Conservation (phyloP, 1,284 basidiomycete genomes). For the Trichosporon ovoides region DNA sequence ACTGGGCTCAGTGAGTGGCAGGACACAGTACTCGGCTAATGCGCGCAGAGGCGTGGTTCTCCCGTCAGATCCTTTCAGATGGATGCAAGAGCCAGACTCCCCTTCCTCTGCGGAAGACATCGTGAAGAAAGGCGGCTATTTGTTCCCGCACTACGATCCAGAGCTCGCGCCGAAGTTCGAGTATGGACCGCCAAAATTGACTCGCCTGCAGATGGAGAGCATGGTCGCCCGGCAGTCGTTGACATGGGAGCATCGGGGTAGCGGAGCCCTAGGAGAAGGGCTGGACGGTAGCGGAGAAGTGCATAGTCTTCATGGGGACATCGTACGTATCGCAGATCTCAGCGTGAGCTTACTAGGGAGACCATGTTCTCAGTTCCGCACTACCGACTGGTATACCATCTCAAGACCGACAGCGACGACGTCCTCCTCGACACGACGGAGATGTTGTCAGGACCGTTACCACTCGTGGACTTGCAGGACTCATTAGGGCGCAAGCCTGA, state of each 20-base stretch:
- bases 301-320: background rate
- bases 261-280: background rate
- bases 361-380: slow-evolving; percentile 1
- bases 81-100: background rate
- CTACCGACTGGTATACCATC: slow-evolving; percentile 4
- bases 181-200: slow-evolving; percentile 8
- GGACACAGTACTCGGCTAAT: background rate
- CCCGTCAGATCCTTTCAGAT: background rate
- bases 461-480: background rate
- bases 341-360: background rate
- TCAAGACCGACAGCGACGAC: background rate
- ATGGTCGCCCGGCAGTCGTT: background rate
- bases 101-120: background rate
- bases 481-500: too few relatives aligned
- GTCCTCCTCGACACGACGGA: background rate
- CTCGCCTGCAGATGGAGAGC: background rate
- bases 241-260: background rate
- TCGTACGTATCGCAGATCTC: background rate
- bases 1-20: slow-evolving; percentile 27
- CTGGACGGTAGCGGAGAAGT: background rate
- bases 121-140: background rate
- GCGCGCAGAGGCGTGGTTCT: background rate
- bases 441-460: background rate
- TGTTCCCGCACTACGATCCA: slow-evolving; percentile 1
- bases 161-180: background rate